Percentiles rank a stretch among this genome's conserved stretches.
Conservation (phyloP, 805 yeast genomes). For the Starmerella geochares region DNA sequence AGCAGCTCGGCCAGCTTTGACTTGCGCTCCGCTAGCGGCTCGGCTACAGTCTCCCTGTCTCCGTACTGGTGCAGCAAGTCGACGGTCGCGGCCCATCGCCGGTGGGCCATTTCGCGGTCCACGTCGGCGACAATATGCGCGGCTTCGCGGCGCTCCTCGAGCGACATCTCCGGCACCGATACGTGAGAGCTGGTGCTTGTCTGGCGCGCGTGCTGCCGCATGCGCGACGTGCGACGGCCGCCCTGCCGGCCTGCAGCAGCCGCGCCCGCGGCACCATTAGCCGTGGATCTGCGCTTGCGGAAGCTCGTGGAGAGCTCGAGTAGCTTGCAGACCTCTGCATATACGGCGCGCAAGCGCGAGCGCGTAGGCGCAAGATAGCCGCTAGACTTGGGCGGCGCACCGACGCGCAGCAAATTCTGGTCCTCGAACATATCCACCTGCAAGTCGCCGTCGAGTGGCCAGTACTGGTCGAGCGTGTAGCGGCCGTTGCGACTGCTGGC, state of each 20-base stretch:
- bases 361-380: conserved; percentile 19
- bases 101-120: conserved; percentile 57
- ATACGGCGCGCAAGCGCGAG: conserved; percentile 14
- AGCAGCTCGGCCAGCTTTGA: conserved; percentile 11
- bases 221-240: conserved; percentile 9
- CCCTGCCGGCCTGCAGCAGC: not conserved
- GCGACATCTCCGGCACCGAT: conserved; percentile 37
- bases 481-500: conserved; percentile 51
- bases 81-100: conserved; percentile 41
- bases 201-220: conserved; percentile 5
- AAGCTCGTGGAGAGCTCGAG: conserved; percentile 14
- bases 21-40: conserved; percentile 15
- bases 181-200: conserved; percentile 9
- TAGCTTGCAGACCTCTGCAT: conserved; percentile 16
- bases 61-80: conserved; percentile 21
- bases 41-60: conserved; percentile 8
- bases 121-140: conserved; percentile 60
- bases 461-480: conserved; percentile 63
- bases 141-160: conserved; percentile 41
- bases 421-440: conserved; percentile 23
- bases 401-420: conserved; percentile 36
- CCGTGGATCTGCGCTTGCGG: not conserved
- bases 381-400: conserved; percentile 38
- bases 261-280: not conserved
- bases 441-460: conserved; percentile 58